phyloP scores from a whole-genome alignment of 768 basidiomycete genomes.

The Candolleomyces eurysporus region DNA sequence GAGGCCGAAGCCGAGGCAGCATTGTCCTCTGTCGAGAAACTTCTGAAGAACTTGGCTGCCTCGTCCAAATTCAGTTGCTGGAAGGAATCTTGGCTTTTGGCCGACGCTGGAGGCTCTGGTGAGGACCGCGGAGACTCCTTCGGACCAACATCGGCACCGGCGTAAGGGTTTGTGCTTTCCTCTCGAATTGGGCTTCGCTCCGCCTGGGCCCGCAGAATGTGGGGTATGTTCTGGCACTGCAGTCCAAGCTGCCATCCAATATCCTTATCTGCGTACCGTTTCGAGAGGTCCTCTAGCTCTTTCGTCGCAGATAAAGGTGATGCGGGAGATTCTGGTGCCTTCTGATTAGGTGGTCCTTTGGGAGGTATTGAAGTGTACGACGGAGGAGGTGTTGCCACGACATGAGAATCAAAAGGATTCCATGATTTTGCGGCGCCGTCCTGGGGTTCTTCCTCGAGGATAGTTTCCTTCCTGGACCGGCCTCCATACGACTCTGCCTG shows the following conservation, averaged over 20 bases:
- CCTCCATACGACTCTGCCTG: not conserved
- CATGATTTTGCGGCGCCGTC: not conserved
- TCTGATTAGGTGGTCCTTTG: not conserved
- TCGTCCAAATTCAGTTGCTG: not conserved
- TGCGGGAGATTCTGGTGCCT: not conserved
- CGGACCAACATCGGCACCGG: not conserved
- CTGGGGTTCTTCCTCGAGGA: not conserved
- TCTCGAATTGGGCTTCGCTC: not conserved
- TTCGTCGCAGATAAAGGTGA: not conserved
- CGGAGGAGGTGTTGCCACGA: not conserved
- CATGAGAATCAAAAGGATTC: not conserved
- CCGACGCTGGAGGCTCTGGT: not conserved
- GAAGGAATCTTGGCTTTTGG: not conserved
- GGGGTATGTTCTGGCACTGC: not conserved
- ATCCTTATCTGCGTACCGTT: constrained; percentile 3
- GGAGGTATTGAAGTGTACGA: not conserved
- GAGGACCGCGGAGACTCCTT: not conserved
- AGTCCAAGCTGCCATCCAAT: constrained; percentile 7
- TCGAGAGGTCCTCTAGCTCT: not conserved
- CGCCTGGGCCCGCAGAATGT: not conserved
- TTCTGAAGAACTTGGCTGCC: not conserved
- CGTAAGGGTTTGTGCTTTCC: not conserved
- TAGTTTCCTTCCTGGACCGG: not conserved
- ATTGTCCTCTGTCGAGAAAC: not conserved
- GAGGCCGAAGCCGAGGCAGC: not conserved